Percentiles rank a stretch among this genome's conserved stretches.
Evolutionary conservation across 208 protist species (phyloP).

Genomic region (Acanthamoeba lenticulata): DNA sequence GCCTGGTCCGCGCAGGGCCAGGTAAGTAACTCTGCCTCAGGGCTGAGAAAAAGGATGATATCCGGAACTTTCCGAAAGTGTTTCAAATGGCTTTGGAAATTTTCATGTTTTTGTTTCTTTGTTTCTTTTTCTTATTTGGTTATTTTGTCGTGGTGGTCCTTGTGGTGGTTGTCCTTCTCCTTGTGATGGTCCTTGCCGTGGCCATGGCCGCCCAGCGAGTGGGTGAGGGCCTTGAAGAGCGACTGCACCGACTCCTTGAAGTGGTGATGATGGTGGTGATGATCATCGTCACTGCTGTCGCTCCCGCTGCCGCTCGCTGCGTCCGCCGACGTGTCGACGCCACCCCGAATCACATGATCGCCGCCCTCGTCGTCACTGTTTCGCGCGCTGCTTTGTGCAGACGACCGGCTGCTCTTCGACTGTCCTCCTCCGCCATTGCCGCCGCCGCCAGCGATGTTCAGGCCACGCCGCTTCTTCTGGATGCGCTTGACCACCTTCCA

Average conservation of each 20-base stretch:
- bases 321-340: neutral
- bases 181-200: neutral
- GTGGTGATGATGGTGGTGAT: neutral
- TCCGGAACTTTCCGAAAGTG: no score
- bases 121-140: neutral
- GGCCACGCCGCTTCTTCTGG: neutral
- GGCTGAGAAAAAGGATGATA: no score
- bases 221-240: conserved; percentile 25
- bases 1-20: no score
- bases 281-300: no score
- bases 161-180: neutral
- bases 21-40: no score
- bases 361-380: neutral
- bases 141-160: no score
- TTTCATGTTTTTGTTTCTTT: neutral
- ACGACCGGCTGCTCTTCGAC: neutral
- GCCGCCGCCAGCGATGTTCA: neutral
- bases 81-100: no score
- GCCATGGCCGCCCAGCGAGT: neutral
- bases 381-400: neutral
- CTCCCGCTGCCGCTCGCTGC: no score
- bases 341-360: no score
- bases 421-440: neutral
- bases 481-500: conserved; percentile 12
- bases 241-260: conserved; percentile 19